A percentile compares a stretch with the other conserved stretches of the same genome.
Conservation (phyloP, 1,139 yeast species). For the Taphrina flavorubra region DNA sequence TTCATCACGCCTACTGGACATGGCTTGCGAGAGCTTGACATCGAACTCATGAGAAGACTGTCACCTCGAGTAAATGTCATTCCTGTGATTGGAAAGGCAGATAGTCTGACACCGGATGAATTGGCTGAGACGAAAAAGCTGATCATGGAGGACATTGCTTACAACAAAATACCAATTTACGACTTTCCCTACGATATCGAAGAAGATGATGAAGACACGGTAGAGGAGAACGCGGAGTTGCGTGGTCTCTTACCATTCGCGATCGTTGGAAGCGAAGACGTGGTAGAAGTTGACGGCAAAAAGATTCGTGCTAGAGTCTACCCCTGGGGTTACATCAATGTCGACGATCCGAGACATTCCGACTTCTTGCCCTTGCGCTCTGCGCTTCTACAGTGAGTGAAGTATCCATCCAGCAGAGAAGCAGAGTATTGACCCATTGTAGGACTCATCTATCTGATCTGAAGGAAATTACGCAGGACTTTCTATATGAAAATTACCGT, state of each 20-base stretch:
- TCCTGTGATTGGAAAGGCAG: slow-evolving; percentile 87
- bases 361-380: slow-evolving; percentile 85
- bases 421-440: neutral
- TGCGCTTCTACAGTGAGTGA: slow-evolving; percentile 60
- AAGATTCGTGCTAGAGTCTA: slow-evolving; percentile 79
- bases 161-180: slow-evolving; percentile 79
- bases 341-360: slow-evolving; percentile 80
- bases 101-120: slow-evolving; percentile 80
- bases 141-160: slow-evolving; percentile 73
- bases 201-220: slow-evolving; percentile 64
- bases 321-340: slow-evolving; percentile 93
- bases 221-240: slow-evolving; percentile 78
- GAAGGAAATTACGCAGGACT: slow-evolving; percentile 90
- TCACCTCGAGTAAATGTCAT: slow-evolving; percentile 83
- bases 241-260: slow-evolving; percentile 86
- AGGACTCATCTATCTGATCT: slow-evolving; percentile 94
- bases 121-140: slow-evolving; percentile 67
- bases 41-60: slow-evolving; percentile 75
- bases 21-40: slow-evolving; percentile 74
- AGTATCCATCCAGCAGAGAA: too few species aligned
- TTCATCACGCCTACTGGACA: slow-evolving; percentile 77
- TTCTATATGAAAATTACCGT: slow-evolving; percentile 88
- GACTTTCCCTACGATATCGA: slow-evolving; percentile 73
- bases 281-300: slow-evolving; percentile 65
- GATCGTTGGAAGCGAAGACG: slow-evolving; percentile 74